Base-by-base conservation (phyloP, 2,329 filamentous ascomycete genomes). In the Cladophialophora exuberans region DNA sequence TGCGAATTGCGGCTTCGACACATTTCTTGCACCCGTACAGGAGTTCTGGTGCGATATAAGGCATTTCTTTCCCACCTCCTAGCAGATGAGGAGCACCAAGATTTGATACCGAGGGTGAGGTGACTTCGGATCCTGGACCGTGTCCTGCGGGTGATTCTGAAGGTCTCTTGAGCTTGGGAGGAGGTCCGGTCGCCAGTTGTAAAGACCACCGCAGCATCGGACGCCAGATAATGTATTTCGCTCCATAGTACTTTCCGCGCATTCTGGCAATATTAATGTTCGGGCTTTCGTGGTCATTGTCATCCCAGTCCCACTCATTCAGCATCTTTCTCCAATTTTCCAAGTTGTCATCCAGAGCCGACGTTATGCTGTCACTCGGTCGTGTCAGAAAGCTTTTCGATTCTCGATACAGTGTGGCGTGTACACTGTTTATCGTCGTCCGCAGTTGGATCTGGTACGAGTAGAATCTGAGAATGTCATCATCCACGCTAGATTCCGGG, bases 231-330 rank as follows among this genome's bases (percentile, higher is more conserved):
- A 97, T 92, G 59, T 95, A 91, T 61, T 88, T 83, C 0, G 90
- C 92, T 17, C 94, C 94, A 78, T 93, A 97, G 71, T 94, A 97
- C 70, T 99, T 97, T 11, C 89, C 94, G 36, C 93, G 86, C 58
- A 97, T 78, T 18, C 94, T 84, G 26, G 93, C 93, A 10, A 84
- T 79, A 13, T 97, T 84, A 56, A 97, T 91, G 44, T 96, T 85
- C 0, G 67, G 70, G 0, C 91, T 83, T 1, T 90, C 90, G 3
- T 79, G 78, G 51, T 96, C 89, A 1, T 78, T 72, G 56, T 90
- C 87, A 2, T 80, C 69, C 77, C 87, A 89, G 52, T 73, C 72
- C 81, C 62, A 64, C 26, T 70, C 60, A 0, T 79, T 79, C 4
- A 84, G 72, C 10, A 74, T 71, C n/a, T 64, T 64, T 46, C 81